These are phyloP conservation scores for Coleophoma eucalyptorum DNA, from an alignment of 2,329 filamentous ascomycete species.

Conservation along the genomic window DNA sequence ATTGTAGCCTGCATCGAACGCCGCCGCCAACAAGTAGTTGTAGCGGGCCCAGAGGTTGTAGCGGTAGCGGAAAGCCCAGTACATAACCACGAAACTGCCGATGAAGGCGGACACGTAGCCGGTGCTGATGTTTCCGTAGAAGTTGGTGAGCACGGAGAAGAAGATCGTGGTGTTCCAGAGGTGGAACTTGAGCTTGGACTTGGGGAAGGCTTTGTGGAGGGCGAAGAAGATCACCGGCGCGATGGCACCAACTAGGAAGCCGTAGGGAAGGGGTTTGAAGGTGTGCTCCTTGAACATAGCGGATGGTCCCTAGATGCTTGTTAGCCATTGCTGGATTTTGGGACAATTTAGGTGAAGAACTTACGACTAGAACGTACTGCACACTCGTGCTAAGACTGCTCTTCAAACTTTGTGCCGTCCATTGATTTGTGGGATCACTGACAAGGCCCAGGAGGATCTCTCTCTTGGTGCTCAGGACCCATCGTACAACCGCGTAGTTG, in stretches of 20 bases:
- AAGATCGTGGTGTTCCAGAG: constrained; percentile 62
- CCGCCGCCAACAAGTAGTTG: constrained; percentile 58
- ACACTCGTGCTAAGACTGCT: constrained; percentile 50
- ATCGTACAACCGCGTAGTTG: constrained; percentile 57
- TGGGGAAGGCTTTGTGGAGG: constrained; percentile 49
- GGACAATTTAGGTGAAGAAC: constrained; percentile 5
- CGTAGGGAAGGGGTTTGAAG: constrained; percentile 46
- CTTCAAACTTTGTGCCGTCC: constrained; percentile 53
- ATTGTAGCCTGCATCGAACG: constrained; percentile 60
- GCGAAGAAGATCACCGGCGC: constrained; percentile 43
- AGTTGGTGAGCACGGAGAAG: constrained; percentile 48
- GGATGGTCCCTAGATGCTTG: constrained; percentile 33
- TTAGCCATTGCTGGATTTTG: not conserved
- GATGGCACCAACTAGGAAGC: constrained; percentile 46
- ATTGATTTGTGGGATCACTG: constrained; percentile 53
- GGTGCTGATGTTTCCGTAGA: constrained; percentile 59
- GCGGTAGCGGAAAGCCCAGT: constrained; percentile 49
- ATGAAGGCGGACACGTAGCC: constrained; percentile 54
- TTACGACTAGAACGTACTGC: constrained; percentile 55
- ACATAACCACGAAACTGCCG: constrained; percentile 59
- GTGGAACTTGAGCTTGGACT: constrained; percentile 37
- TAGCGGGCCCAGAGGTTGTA: constrained; percentile 57
- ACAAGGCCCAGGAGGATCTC: constrained; percentile 45
- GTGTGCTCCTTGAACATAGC: constrained; percentile 44
- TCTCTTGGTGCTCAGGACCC: constrained; percentile 53